Percentiles rank a stretch among this genome's conserved stretches.
phyloP scores from a whole-genome alignment of 306 rosid species.

The Hippophae gyantsensis region DNA sequence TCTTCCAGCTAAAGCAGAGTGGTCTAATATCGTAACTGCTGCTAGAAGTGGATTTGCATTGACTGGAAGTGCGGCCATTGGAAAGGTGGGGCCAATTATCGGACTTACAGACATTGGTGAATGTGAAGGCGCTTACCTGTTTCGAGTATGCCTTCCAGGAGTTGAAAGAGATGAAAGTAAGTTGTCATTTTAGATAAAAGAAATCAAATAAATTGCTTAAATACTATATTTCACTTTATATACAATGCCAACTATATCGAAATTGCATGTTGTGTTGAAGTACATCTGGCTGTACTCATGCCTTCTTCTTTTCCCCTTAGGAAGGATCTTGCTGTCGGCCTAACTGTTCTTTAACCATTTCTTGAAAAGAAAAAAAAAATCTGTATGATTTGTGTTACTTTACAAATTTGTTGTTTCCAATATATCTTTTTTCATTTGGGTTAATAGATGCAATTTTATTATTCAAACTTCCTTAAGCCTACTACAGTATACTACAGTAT shows the following conservation, averaged over 20 bases:
- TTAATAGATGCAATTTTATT: neutral
- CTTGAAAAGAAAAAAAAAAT: too few relatives aligned
- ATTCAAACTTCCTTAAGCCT: neutral
- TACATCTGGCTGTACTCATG: neutral
- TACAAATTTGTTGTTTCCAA: too few relatives aligned
- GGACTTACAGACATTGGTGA: slow-evolving; percentile 37
- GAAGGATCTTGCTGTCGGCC: neutral
- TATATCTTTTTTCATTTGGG: too few relatives aligned
- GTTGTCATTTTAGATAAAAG: slow-evolving; percentile 2
- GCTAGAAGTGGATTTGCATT: slow-evolving; percentile 26
- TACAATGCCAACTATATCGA: neutral
- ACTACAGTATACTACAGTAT: neutral
- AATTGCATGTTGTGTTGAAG: neutral
- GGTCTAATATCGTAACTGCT: slow-evolving; percentile 23
- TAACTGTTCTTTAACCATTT: neutral
- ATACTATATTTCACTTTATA: neutral
- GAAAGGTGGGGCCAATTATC: slow-evolving; percentile 23
- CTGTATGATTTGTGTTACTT: too few relatives aligned
- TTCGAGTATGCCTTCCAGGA: slow-evolving; percentile 30
- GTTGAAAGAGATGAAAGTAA: slow-evolving; percentile 35
- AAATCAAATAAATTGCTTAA: neutral
- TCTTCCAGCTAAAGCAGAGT: slow-evolving; percentile 24
- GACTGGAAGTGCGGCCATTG: slow-evolving; percentile 35
- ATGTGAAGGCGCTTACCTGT: slow-evolving; percentile 25
- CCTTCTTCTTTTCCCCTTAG: neutral